These are phyloP conservation scores for Apophysomyces ossiformis DNA, from an alignment of 371 early-diverging fungal species.

Conservation along the genomic window DNA sequence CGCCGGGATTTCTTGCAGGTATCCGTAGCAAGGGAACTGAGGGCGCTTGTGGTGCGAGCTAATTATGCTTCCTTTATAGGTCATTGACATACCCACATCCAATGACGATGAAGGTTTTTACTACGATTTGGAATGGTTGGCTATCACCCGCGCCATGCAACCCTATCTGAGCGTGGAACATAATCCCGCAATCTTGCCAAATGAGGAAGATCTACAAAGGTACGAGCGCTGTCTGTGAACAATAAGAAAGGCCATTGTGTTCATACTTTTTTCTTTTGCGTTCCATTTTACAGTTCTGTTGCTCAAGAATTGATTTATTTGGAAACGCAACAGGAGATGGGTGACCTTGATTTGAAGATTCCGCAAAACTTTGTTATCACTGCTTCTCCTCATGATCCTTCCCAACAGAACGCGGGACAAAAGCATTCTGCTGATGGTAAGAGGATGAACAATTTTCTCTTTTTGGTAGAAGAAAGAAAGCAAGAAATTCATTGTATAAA, in stretches of 20 bases:
- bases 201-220: slow-evolving; percentile 46
- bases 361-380: slow-evolving; percentile 69
- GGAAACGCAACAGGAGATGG: slow-evolving; percentile 20
- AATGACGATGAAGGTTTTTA: slow-evolving; percentile 41
- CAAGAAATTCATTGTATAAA: neutral
- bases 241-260: neutral
- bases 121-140: slow-evolving; percentile 89
- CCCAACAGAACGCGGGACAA: neutral
- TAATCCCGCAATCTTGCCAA: slow-evolving; percentile 51
- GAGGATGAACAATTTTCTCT: neutral
- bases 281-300: slow-evolving; percentile 18
- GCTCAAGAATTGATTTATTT: slow-evolving; percentile 34
- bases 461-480: neutral
- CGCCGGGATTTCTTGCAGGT: slow-evolving; percentile 66
- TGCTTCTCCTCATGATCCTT: slow-evolving; percentile 10
- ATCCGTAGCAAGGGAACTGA: neutral
- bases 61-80: slow-evolving; percentile 24
- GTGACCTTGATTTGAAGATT: slow-evolving; percentile 57
- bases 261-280: neutral
- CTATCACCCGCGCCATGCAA: slow-evolving; percentile 71
- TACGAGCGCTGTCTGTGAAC: slow-evolving; percentile 19
- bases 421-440: slow-evolving; percentile 13
- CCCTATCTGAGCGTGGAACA: slow-evolving; percentile 48
- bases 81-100: slow-evolving; percentile 64
- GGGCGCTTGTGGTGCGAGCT: neutral